Evolutionary conservation across 2,329 filamentous ascomycete species (phyloP), one percentile per base, ranked within the genome.

Genomic region (Talaromyces sp.): DNA sequence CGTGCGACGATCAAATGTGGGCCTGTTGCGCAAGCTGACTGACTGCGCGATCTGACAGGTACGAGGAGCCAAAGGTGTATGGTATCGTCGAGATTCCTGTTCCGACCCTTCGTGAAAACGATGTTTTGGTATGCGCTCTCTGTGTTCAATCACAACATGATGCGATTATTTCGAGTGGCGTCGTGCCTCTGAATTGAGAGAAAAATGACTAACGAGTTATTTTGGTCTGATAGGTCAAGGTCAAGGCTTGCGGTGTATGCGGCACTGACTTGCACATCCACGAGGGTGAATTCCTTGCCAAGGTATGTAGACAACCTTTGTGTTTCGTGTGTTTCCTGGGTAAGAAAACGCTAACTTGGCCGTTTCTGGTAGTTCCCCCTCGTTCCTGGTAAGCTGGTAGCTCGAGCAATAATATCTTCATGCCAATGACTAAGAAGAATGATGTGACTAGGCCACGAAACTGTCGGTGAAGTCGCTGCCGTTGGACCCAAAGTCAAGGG

Each of bases 241-340:
- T 89, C 69, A 87, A 88, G 75, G 86, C 84, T 59, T 86, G 84
- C 66, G 84, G 85, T 77, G 84, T 87, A 63, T 87, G 84, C 66
- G 82, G 82, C 65, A 84, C 82, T 64, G 82, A 82, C 74, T 69
- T 77, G 71, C 75, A 72, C 58, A 74, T 77, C 60, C 86, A 89
- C 69, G 84, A 89, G 72, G 87, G 87, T 68, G 86, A 89, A 75
- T 89, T 89, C 66, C 76, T 82, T 67, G 79, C 80, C 68, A 80
- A 81, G 75, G 79, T 81, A 73, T 62, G 74, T 38, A 31, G 46
- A 56, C 19, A 43, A 17, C 7, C 2, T 17, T 4, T 58, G 2
- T 14, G 14, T 17, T 14, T n/a, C n/a, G n/a, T n/a, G n/a, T n/a
- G n/a, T n/a, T 21, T 38, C 10, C 41, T 19, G n/a, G 19, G n/a